Percentiles rank a stretch among this genome's conserved stretches.
These are phyloP conservation scores for Phytophthora pini DNA, from an alignment of 352 stramenopile genomes.

Conservation along the genomic window DNA sequence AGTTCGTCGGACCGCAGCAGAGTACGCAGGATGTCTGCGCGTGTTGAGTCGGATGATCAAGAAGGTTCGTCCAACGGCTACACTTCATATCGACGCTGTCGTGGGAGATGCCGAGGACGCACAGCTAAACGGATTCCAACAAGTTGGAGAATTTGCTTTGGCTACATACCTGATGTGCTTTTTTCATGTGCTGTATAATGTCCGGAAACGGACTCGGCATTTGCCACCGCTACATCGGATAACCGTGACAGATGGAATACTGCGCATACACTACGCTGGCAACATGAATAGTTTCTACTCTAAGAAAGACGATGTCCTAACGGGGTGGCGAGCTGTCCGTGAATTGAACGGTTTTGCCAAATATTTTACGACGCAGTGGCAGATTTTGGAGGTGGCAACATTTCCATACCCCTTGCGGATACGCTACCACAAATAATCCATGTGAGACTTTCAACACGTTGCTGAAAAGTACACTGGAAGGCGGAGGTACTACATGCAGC, in stretches of 20 bases:
- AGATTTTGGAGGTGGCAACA: conserved; percentile 22
- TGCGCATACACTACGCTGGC: neutral
- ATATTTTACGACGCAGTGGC: conserved; percentile 7
- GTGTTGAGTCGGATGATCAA: neutral
- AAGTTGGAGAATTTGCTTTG: neutral
- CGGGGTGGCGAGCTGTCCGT: neutral
- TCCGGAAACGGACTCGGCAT: conserved; percentile 5
- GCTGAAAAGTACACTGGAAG: conserved; percentile 16
- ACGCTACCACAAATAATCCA: conserved; percentile 15
- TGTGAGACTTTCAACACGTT: conserved; percentile 22
- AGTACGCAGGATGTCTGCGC: conserved; percentile 14
- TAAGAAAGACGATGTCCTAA: neutral
- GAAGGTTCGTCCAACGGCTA: neutral
- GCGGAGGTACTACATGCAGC: conserved; percentile 15
- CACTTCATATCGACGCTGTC: conserved; percentile 1
- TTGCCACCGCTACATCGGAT: neutral
- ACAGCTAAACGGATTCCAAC: conserved; percentile 7
- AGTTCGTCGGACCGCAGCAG: conserved; percentile 9
- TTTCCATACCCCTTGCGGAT: conserved; percentile 10
- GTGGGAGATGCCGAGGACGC: conserved; percentile 9
- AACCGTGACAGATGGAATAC: conserved; percentile 4
- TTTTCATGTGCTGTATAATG: conserved; percentile 6
- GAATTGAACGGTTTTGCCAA: neutral
- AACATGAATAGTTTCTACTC: conserved; percentile 12
- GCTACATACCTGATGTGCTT: conserved; percentile 5